These are phyloP conservation scores for Aspergillus pseudoterreus DNA, from an alignment of 2,329 filamentous ascomycete genomes.

Conservation along the genomic window DNA sequence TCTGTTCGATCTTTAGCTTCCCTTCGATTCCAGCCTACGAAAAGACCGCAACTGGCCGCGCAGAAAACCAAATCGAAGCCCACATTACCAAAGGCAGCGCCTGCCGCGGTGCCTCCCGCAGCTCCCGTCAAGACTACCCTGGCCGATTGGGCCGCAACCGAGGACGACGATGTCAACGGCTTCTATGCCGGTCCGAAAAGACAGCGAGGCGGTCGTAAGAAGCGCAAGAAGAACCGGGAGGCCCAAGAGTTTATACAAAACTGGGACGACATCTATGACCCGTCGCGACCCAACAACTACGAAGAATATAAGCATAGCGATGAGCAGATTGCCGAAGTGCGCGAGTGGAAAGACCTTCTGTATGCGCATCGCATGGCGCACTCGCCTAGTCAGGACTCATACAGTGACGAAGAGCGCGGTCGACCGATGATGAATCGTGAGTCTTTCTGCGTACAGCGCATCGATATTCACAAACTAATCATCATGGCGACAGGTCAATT, in stretches of 20 bases:
- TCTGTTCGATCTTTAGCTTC: constrained; percentile 47
- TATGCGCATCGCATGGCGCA: constrained; percentile 64
- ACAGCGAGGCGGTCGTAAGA: constrained; percentile 73
- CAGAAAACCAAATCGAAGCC: constrained; percentile 63
- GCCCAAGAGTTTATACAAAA: constrained; percentile 58
- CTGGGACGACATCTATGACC: constrained; percentile 92
- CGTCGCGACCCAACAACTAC: constrained; percentile 74
- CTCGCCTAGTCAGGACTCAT: constrained; percentile 42
- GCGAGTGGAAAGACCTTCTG: constrained; percentile 79
- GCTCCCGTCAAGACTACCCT: constrained; percentile 63
- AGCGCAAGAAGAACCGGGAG: constrained; percentile 69
- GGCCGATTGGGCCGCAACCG: constrained; percentile 74
- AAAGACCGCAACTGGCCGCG: constrained; percentile 64
- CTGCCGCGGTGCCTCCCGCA: constrained; percentile 34
- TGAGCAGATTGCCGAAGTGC: constrained; percentile 73
- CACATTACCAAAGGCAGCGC: constrained; percentile 50
- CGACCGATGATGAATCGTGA: constrained; percentile 41
- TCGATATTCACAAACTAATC: neutral
- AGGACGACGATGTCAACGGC: constrained; percentile 72
- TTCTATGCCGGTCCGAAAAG: constrained; percentile 65
- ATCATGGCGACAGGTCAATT: constrained; percentile 40
- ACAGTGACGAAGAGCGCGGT: constrained; percentile 48
- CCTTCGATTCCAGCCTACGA: constrained; percentile 82
- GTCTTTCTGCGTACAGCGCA: neutral
- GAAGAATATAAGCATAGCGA: constrained; percentile 82